Evolutionary conservation across 164 flowering plant genomes (phyloP), one percentile per base, ranked within the genome.

Genomic region (Brasenia schreberi): DNA sequence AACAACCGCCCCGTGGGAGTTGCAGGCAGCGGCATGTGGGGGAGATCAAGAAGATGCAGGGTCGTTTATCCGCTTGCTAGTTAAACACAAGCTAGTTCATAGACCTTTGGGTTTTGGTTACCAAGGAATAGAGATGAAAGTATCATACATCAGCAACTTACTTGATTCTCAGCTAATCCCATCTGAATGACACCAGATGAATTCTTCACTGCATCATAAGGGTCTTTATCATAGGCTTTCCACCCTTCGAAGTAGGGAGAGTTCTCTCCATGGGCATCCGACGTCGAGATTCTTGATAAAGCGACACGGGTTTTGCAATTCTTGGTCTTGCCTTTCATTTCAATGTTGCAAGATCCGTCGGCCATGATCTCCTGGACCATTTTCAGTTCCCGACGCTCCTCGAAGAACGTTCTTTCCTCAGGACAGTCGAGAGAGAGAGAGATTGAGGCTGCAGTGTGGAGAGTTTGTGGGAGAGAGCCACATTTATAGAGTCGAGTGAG

Each of bases 111-210:
- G n/a, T n/a, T n/a, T n/a, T n/a, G n/a, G n/a, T n/a, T n/a, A n/a
- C n/a, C n/a, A n/a, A n/a, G n/a, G n/a, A n/a, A n/a, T n/a, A n/a
- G n/a, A n/a, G n/a, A n/a, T n/a, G 39, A 33, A 33, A 33, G 39
- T 33, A 33, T 33, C 39, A 33, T 33, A 33, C 39, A 3, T 33
- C 3, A 33, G 56, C 4, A 45, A 16, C 62, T 63, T 52, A 88
- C 91, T 75, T 76, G 76, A 73, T 86, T 88, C 67, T 86, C 94
- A 16, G 90, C 73, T 64, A 88, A 71, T 14, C 94, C 90, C 62
- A 88, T 87, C 78, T 88, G 86, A 59, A 88, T 77, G 65, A 86
- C 62, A 1, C 89, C 94, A 64, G 69, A 27, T 5, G 91, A 89
- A 49, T 84, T 86, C 6, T 17, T n/a, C 19, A 68, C 42, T 14